Conservation (phyloP, 225 moss, liverwort and hornwort species). For the Ulota crispa region DNA sequence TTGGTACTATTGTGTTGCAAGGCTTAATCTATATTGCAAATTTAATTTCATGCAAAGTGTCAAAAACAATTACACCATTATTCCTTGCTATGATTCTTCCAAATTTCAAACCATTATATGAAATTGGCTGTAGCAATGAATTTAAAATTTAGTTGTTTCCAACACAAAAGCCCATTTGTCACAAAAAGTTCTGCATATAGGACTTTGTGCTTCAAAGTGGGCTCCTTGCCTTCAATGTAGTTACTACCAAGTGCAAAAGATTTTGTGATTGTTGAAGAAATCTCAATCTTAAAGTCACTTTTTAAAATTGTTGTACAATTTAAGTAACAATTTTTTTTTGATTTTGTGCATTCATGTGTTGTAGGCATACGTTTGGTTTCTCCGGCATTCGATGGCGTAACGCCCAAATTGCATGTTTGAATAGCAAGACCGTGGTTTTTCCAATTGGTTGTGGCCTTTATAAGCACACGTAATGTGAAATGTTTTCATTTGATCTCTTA, state of each 20-base stretch:
- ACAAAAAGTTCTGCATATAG: not conserved
- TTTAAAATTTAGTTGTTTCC: not conserved
- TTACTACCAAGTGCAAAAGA: not conserved
- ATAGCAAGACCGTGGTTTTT: constrained; percentile 59
- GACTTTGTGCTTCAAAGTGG: not conserved
- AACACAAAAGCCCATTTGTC: not conserved
- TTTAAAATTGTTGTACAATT: not conserved
- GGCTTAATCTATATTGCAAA: not conserved
- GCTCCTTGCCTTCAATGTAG: not conserved
- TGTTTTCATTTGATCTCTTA: not conserved
- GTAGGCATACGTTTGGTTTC: constrained; percentile 74
- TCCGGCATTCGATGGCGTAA: constrained; percentile 48
- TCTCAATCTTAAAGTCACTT: not conserved
- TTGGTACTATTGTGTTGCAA: not conserved
- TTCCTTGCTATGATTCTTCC: not conserved
- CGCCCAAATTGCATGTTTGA: constrained; percentile 63
- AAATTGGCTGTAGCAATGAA: not conserved
- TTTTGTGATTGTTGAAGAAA: not conserved
- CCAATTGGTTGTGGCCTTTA: constrained; percentile 50
- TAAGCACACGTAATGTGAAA: constrained; percentile 22
- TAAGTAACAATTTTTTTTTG: not conserved
- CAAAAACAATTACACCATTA: not conserved
- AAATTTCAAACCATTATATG: not conserved
- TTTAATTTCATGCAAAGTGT: not conserved
- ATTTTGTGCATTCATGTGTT: not conserved